Conservation (phyloP, 345 rosid species). For the Turritis glabra region DNA sequence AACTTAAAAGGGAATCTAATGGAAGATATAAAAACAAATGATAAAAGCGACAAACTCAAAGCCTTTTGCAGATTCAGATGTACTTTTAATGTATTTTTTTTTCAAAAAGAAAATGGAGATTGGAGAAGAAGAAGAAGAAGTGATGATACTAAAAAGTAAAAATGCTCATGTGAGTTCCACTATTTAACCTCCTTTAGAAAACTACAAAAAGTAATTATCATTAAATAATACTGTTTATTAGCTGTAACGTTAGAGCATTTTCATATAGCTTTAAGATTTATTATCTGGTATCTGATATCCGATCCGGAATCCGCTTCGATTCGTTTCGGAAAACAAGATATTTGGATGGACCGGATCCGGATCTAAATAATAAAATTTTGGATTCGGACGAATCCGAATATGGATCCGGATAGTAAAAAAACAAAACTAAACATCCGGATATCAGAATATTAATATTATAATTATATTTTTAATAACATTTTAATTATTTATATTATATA, state of each 20-base stretch:
- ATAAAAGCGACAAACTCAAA: slow-evolving; percentile 11
- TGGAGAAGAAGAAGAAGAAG: slow-evolving; percentile 9
- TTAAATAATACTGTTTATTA: background rate
- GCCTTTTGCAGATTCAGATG: slow-evolving; percentile 23
- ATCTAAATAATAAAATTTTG: no score
- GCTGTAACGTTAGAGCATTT: background rate
- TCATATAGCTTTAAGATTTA: no score
- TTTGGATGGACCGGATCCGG: no score
- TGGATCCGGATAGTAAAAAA: no score
- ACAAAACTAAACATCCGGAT: no score
- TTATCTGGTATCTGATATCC: no score
- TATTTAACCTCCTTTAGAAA: background rate
- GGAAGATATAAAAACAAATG: background rate
- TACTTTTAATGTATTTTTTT: background rate
- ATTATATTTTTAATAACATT: no score
- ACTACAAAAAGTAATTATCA: background rate
- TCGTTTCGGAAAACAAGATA: no score
- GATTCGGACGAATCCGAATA: no score
- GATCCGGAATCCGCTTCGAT: no score
- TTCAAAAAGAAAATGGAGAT: background rate
- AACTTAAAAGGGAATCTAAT: slow-evolving; percentile 28
- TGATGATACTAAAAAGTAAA: slow-evolving; percentile 3
- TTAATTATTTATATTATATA: no score
- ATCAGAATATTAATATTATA: no score
- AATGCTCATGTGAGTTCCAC: slow-evolving; percentile 19